Percentiles rank a stretch among this genome's conserved stretches.
These are phyloP conservation scores for Sanghuangporus sanghuang DNA, from an alignment of 1,284 basidiomycete genomes.

Conservation along the genomic window DNA sequence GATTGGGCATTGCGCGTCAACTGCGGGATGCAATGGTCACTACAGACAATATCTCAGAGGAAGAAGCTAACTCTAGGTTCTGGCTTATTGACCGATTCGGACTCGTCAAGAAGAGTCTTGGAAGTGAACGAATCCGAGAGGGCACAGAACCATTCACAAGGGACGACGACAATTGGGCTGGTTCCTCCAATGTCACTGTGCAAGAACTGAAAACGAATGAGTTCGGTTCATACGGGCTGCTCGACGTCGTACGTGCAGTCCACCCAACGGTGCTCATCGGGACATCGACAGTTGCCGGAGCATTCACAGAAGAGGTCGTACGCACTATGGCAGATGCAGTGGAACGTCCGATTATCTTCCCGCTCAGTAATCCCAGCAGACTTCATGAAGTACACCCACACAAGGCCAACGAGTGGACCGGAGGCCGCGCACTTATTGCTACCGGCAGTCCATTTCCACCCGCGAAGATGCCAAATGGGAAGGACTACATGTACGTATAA, in stretches of 20 bases:
- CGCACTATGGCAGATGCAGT: conserved; percentile 63
- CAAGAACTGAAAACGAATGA: conserved; percentile 35
- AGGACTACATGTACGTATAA: conserved; percentile 57
- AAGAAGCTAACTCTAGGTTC: conserved; percentile 61
- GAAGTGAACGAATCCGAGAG: conserved; percentile 42
- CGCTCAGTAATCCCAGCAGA: conserved; percentile 76
- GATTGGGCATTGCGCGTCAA: conserved; percentile 71
- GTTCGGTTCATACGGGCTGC: conserved; percentile 43
- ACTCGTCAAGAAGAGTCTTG: conserved; percentile 47
- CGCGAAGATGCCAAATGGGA: conserved; percentile 62
- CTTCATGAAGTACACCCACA: conserved; percentile 74
- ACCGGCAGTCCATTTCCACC: conserved; percentile 81
- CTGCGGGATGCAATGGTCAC: conserved; percentile 70
- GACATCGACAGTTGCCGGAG: conserved; percentile 72
- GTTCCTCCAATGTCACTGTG: neutral
- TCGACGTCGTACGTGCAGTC: conserved; percentile 66
- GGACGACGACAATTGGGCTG: conserved; percentile 45
- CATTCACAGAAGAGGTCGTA: conserved; percentile 77
- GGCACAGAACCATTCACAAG: conserved; percentile 55
- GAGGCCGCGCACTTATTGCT: conserved; percentile 70
- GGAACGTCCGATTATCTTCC: conserved; percentile 76
- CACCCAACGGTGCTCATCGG: conserved; percentile 76
- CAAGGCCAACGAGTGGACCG: conserved; percentile 71
- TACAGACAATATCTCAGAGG: conserved; percentile 47
- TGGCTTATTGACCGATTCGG: conserved; percentile 63